phyloP scores from a whole-genome alignment of 495 filamentous ascomycete genomes.

The Thermochaetoides thermophila region DNA sequence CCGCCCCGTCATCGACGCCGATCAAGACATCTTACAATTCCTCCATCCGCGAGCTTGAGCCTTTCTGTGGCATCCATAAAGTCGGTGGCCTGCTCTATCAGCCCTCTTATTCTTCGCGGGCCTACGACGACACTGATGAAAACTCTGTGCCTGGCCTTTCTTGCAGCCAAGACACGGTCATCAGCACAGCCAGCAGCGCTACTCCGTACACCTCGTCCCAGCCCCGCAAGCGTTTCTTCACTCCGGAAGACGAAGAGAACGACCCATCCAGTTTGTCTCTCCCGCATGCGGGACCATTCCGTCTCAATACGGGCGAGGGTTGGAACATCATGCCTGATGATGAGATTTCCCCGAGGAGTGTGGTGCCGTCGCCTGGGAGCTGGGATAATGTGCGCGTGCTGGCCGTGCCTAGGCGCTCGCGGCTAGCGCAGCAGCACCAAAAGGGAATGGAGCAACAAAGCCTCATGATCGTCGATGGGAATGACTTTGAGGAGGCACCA shows the following conservation, averaged over 20 bases:
- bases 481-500: slow-evolving; percentile 39
- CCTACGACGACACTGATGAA: slow-evolving; percentile 3
- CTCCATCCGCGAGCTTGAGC: slow-evolving; percentile 41
- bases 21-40: slow-evolving; percentile 8
- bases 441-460: slow-evolving; percentile 8
- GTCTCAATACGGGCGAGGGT: slow-evolving; percentile 6
- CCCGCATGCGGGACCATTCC: slow-evolving; percentile 9
- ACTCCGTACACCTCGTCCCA: not conserved
- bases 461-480: slow-evolving; percentile 13
- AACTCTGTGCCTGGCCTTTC: slow-evolving; percentile 20
- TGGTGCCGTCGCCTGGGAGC: slow-evolving; percentile 13
- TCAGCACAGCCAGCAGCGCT: slow-evolving; percentile 10
- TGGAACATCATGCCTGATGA: slow-evolving; percentile 16
- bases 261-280: not conserved
- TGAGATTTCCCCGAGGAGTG: slow-evolving; percentile 24
- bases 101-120: slow-evolving; percentile 5
- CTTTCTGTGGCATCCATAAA: slow-evolving; percentile 64
- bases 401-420: slow-evolving; percentile 23
- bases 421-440: slow-evolving; percentile 3
- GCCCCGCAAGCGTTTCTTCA: slow-evolving; percentile 27
- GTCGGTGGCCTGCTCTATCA: slow-evolving; percentile 42
- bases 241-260: slow-evolving; percentile 13
- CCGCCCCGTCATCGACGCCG: not conserved
- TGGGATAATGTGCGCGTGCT: slow-evolving; percentile 18
- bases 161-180: slow-evolving; percentile 26